Percentiles rank a stretch among this genome's conserved stretches.
These are phyloP conservation scores for Collariella sp. DNA, from an alignment of 495 filamentous ascomycete species.

Conservation along the genomic window DNA sequence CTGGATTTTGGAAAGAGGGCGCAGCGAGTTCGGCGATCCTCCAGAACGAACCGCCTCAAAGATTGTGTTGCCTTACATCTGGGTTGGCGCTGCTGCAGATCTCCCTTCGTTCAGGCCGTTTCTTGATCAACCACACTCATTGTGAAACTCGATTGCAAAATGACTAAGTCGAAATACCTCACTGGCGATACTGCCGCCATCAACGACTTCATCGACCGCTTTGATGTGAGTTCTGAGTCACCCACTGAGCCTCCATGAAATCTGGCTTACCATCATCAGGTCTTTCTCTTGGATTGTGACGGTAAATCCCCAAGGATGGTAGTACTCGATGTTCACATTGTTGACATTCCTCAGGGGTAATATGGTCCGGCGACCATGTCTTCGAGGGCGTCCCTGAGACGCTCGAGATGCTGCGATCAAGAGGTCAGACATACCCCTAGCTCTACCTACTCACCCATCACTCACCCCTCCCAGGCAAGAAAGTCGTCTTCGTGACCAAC, in stretches of 20 bases:
- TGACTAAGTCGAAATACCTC: constrained; percentile 57
- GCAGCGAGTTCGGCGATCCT: too few relatives aligned
- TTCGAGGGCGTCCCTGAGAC: constrained; percentile 80
- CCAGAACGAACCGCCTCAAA: too few relatives aligned
- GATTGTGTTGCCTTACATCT: too few relatives aligned
- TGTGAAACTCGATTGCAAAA: neutral
- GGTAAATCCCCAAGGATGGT: constrained; percentile 44
- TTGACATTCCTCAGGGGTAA: constrained; percentile 54
- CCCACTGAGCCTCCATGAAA: neutral
- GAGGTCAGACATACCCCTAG: constrained; percentile 47
- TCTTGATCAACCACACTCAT: neutral
- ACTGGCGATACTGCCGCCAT: constrained; percentile 70
- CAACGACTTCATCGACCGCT: constrained; percentile 72
- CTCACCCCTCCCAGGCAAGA: constrained; percentile 56
- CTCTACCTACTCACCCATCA: neutral
- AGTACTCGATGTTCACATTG: constrained; percentile 10
- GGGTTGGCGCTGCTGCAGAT: too few relatives aligned
- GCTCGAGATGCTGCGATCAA: constrained; percentile 65
- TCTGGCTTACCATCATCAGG: constrained; percentile 39
- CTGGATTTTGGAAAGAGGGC: too few relatives aligned
- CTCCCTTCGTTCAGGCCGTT: neutral
- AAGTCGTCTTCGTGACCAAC: constrained; percentile 93
- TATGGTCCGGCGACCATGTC: constrained; percentile 90
- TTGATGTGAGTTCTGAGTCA: constrained; percentile 62
- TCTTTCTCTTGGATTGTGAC: constrained; percentile 95